Conservation (phyloP, 2,329 filamentous ascomycete species). For the Chaetomium sp. region DNA sequence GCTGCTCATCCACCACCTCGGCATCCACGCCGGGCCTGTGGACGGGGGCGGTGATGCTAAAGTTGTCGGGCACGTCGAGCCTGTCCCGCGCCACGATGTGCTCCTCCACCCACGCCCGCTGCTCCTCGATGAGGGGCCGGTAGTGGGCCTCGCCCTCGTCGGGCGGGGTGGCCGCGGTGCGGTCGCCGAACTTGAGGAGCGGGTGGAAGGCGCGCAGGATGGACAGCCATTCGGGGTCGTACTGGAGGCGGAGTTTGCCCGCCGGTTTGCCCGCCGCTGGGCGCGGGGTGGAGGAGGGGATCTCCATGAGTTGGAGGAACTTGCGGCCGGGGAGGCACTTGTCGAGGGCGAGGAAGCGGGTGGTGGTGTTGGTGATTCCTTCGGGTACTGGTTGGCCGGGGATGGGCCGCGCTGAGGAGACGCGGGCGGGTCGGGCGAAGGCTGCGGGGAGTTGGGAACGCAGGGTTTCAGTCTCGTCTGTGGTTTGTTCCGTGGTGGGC, state of each 20-base stretch:
- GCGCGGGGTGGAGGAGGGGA: constrained; percentile 41
- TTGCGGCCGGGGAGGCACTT: constrained; percentile 81
- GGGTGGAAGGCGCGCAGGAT: constrained; percentile 81
- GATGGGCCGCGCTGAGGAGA: constrained; percentile 40
- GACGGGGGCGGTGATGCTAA: constrained; percentile 72
- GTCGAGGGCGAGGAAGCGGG: constrained; percentile 85
- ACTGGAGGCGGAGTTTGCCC: constrained; percentile 57
- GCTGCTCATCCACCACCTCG: constrained; percentile 62
- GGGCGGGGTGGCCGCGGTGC: constrained; percentile 52
- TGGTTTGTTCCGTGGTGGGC: constrained; percentile 28
- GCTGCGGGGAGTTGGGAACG: constrained; percentile 76
- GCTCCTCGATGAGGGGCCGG: constrained; percentile 64
- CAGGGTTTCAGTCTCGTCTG: constrained; percentile 51
- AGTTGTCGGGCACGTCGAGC: constrained; percentile 76
- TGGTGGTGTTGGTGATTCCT: constrained; percentile 75
- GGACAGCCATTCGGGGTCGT: constrained; percentile 94
- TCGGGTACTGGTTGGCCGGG: constrained; percentile 67
- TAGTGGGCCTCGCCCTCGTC: constrained; percentile 73
- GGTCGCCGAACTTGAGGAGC: constrained; percentile 65
- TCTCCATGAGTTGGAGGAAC: constrained; percentile 77
- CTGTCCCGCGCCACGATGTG: constrained; percentile 66
- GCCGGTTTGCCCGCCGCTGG: not conserved
- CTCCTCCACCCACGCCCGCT: constrained; percentile 78
- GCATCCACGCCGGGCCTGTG: constrained; percentile 61
- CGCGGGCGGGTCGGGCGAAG: constrained; percentile 55